Base-by-base conservation (phyloP, 805 yeast genomes). In the Yarrowia sp. region DNA sequence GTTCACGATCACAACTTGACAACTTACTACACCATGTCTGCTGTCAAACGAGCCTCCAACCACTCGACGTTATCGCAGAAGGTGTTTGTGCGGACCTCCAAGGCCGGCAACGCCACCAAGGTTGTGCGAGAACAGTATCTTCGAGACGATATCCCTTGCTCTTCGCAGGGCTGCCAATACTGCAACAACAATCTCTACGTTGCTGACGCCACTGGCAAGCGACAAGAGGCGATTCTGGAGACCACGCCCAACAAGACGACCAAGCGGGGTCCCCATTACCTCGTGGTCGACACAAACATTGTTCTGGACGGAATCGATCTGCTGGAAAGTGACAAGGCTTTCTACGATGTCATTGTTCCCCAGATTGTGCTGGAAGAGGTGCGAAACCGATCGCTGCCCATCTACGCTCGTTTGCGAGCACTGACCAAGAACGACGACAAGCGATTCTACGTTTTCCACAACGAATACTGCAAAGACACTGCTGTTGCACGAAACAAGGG, bases 321-420 rank as follows among this genome's bases (percentile, higher is more conserved):
- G 70, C 80, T 95, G 69, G 99, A 95, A 77, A 88, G 87, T 74
- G 82, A 83, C 22, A 83, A 85, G 40, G 89, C 90, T 67, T 91
- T 95, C 75, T 89, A 84, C 74, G 98, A 95, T 78, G 97, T 93
- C 16, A 89, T 95, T 69, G 81, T 95, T n/a, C 97, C 98, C 1
- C 99, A 95, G 77, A 90, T 97, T 8, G 98, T 92, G 2, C 81
- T 95, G 43, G 98, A 96, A 73, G 98, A 95, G 78, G 97, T 94
- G 10, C 86, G 91, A 72, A 92, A 92, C 76, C 83, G 89, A 75
- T 91, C 97, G 64, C 86, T 88, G 75, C 97, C 99, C 4, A 88
- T 94, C 19, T 95, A 93, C 77, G 87, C 90, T 74, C 84, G 99
- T 76, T 79, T 94, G 59, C 84, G 98, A 74, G 85, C 90, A 2